Percentiles rank a stretch among this genome's conserved stretches.
Evolutionary conservation across 768 basidiomycete genomes (phyloP).

Genomic region (Trametes gibbosa): DNA sequence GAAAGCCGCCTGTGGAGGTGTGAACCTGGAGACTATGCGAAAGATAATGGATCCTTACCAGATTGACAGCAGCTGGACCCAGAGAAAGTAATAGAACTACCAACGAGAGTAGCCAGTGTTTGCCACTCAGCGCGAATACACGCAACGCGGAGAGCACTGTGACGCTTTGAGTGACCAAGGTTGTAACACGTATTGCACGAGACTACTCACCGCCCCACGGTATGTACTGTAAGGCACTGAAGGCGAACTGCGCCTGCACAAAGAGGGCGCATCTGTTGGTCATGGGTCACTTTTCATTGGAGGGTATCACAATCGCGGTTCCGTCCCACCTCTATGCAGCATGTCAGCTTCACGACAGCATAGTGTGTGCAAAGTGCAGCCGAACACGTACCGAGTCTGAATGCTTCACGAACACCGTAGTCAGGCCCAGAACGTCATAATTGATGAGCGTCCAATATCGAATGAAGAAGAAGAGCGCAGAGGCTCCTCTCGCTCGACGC

Average conservation of each 20-base stretch:
- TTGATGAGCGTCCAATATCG: neutral
- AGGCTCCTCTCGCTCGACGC: neutral
- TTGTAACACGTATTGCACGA: neutral
- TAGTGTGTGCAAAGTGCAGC: too few relatives aligned
- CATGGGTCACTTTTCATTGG: neutral
- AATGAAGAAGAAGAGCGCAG: neutral
- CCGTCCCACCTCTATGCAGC: too few relatives aligned
- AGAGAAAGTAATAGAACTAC: neutral
- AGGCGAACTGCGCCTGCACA: neutral
- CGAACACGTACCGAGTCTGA: neutral
- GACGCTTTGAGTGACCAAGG: neutral
- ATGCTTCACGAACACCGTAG: neutral
- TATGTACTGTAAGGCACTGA: neutral
- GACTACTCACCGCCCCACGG: neutral
- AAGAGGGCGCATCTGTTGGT: neutral
- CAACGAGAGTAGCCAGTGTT: neutral
- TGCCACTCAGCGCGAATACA: neutral
- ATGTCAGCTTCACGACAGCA: too few relatives aligned
- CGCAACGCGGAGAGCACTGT: neutral
- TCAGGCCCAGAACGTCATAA: neutral
- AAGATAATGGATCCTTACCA: too few relatives aligned
- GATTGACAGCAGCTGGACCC: neutral
- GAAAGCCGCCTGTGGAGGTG: neutral
- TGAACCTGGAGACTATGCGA: too few relatives aligned
- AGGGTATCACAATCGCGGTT: too few relatives aligned